Conservation (phyloP, 176 grass and related monocot species). For the Ensete ventricosum region DNA sequence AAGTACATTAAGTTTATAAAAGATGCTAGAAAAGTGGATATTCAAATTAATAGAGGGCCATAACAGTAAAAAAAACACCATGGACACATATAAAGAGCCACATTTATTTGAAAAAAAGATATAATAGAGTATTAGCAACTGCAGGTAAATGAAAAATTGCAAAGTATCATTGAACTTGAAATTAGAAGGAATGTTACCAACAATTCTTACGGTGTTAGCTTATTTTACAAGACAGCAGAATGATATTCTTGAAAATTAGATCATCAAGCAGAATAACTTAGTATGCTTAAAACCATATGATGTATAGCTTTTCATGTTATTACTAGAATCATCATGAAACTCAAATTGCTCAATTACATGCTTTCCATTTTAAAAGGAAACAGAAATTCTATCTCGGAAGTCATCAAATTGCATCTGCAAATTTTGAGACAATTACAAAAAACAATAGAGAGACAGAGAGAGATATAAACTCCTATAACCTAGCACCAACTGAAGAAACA, state of each 20-base stretch:
- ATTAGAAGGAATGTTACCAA: too few relatives aligned
- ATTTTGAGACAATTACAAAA: background rate
- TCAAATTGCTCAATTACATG: background rate
- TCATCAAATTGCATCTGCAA: background rate
- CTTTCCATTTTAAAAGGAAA: background rate
- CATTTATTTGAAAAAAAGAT: background rate
- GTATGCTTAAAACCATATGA: background rate
- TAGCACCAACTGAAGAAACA: background rate
- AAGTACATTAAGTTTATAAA: too few relatives aligned
- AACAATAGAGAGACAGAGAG: background rate
- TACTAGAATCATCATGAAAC: background rate
- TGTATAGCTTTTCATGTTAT: background rate
- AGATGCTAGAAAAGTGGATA: too few relatives aligned
- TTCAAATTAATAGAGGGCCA: too few relatives aligned
- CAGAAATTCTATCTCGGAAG: background rate
- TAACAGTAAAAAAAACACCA: too few relatives aligned
- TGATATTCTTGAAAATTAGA: background rate
- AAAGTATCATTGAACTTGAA: too few relatives aligned
- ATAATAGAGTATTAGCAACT: background rate
- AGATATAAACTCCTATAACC: background rate
- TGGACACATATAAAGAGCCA: background rate
- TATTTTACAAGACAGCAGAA: too few relatives aligned
- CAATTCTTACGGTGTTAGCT: too few relatives aligned
- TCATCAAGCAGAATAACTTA: background rate
- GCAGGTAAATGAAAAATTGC: background rate